phyloP scores from a whole-genome alignment of 805 yeast genomes.

The Yamadazyma paraphyllophila region DNA sequence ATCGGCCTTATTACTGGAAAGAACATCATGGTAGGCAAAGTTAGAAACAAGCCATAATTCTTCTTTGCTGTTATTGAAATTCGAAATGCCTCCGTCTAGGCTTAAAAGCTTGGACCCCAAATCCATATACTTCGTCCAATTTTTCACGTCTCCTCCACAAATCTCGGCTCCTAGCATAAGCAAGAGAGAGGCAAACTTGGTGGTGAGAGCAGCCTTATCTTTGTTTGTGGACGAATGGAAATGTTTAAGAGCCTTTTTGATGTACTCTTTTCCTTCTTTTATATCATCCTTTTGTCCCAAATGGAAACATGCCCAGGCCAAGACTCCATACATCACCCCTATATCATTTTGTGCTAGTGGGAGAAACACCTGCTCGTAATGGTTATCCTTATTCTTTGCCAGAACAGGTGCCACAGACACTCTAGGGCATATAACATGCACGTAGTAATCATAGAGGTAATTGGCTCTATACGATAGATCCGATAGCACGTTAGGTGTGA shows the following conservation, averaged over 20 bases:
- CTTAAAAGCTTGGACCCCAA: constrained; percentile 65
- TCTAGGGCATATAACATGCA: constrained; percentile 40
- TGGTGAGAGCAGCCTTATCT: constrained; percentile 34
- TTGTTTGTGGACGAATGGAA: constrained; percentile 17
- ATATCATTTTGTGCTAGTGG: constrained; percentile 54
- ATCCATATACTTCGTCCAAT: constrained; percentile 67
- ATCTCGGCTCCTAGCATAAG: constrained; percentile 78
- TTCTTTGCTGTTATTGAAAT: constrained; percentile 50
- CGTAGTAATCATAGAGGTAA: constrained; percentile 48
- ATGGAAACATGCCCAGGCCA: constrained; percentile 59
- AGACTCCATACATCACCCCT: constrained; percentile 50
- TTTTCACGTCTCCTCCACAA: constrained; percentile 75
- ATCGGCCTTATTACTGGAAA: constrained; percentile 58
- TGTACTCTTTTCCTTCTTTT: constrained; percentile 48
- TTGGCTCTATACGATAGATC: constrained; percentile 34
- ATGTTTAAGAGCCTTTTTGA: constrained; percentile 46
- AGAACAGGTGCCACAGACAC: constrained; percentile 46
- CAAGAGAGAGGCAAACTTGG: constrained; percentile 61
- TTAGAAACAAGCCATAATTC: constrained; percentile 73
- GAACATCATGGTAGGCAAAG: constrained; percentile 78
- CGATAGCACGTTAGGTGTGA: constrained; percentile 20
- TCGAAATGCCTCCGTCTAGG: constrained; percentile 61
- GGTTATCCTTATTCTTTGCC: constrained; percentile 44
- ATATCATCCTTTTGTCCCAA: constrained; percentile 40
- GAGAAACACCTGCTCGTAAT: constrained; percentile 49